Evolutionary conservation across 176 grass and related monocot species (phyloP).

Genomic region (Eragrostis curvula): DNA sequence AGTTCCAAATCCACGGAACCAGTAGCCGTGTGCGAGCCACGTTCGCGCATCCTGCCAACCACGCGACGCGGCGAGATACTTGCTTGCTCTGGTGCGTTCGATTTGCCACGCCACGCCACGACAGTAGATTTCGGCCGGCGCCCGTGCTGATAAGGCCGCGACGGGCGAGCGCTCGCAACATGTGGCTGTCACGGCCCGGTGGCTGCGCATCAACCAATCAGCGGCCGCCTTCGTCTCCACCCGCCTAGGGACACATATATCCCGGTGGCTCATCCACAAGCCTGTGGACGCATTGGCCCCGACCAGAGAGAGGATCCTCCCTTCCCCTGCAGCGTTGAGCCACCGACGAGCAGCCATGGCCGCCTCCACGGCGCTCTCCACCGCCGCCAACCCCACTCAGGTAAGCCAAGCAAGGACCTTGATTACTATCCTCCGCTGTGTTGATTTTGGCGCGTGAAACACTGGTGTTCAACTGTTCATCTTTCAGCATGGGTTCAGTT

Average conservation of each 20-base stretch:
- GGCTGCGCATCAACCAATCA: conserved; percentile 59
- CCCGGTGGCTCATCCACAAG: conserved; percentile 50
- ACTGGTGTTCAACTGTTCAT: too few relatives aligned
- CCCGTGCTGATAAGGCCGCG: conserved; percentile 38
- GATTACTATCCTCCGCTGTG: neutral
- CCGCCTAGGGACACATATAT: conserved; percentile 14
- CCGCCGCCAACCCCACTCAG: conserved; percentile 79
- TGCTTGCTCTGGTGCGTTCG: neutral
- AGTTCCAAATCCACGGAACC: neutral
- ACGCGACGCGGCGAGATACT: neutral
- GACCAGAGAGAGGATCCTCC: neutral
- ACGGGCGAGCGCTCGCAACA: conserved; percentile 9
- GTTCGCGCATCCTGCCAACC: neutral
- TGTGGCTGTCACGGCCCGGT: conserved; percentile 51
- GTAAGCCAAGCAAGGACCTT: neutral
- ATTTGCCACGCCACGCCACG: too few relatives aligned
- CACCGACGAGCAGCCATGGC: conserved; percentile 59
- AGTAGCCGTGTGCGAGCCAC: neutral
- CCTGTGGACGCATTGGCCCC: conserved; percentile 41
- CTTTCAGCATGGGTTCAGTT: too few relatives aligned
- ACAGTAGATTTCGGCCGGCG: too few relatives aligned
- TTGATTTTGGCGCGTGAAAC: neutral
- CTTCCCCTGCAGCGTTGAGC: neutral
- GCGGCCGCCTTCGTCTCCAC: conserved; percentile 11
- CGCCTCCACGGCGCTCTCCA: conserved; percentile 89